phyloP scores from a whole-genome alignment of 169 alveolate species.

The Fabrea salina region DNA sequence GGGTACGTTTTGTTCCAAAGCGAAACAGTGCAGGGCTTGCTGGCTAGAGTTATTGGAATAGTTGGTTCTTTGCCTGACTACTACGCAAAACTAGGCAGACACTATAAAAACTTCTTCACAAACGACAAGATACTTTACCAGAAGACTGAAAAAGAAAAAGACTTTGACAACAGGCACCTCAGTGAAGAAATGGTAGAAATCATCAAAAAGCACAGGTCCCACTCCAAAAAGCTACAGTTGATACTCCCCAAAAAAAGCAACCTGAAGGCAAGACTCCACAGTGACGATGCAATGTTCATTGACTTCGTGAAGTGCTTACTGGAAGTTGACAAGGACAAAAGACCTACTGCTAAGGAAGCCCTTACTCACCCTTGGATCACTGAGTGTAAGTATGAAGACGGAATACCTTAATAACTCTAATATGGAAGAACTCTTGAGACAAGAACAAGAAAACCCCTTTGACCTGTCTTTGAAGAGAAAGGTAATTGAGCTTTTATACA shows the following conservation, averaged over 20 bases:
- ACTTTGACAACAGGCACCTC: not conserved
- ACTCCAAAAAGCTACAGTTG: conserved; percentile 70
- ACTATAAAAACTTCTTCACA: conserved; percentile 73
- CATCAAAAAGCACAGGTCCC: not conserved
- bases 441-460: too few relatives aligned
- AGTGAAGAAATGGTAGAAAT: conserved; percentile 29
- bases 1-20: conserved; percentile 79
- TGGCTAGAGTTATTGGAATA: conserved; percentile 84
- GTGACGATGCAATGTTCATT: conserved; percentile 61
- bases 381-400: conserved; percentile 36
- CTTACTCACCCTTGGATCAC: conserved; percentile 88
- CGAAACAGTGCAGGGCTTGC: conserved; percentile 76
- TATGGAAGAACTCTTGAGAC: too few relatives aligned
- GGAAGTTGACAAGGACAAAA: conserved; percentile 66
- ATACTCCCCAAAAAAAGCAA: conserved; percentile 76
- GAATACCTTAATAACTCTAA: too few relatives aligned
- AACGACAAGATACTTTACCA: conserved; percentile 76
- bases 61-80: conserved; percentile 83
- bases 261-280: conserved; percentile 76
- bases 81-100: conserved; percentile 79
- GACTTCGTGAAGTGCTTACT: conserved; percentile 69
- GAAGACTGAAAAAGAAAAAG: conserved; percentile 45
- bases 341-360: conserved; percentile 88
- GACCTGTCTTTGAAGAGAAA: too few relatives aligned
- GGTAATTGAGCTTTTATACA: too few relatives aligned